Conservation (phyloP, 495 filamentous ascomycete genomes). For the Podospora pseudoanserina region DNA sequence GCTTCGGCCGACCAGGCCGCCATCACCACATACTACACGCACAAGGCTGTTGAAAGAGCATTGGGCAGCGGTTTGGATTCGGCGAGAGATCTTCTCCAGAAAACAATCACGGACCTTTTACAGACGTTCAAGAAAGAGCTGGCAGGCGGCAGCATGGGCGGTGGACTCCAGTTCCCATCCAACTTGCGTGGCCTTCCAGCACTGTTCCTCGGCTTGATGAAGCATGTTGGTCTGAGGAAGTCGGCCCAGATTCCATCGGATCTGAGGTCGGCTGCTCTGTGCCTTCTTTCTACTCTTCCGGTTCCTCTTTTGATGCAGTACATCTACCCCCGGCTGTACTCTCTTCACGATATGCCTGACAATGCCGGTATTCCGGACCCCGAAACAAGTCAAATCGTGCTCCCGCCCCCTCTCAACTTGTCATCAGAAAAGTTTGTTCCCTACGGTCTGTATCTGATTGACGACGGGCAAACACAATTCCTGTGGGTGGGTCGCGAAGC, state of each 20-base stretch:
- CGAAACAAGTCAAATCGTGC: constrained; percentile 77
- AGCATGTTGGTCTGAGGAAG: constrained; percentile 92
- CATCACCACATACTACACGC: constrained; percentile 89
- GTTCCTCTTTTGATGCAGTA: constrained; percentile 92
- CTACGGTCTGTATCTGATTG: constrained; percentile 95
- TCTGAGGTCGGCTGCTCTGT: constrained; percentile 89
- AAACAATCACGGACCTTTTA: constrained; percentile 87
- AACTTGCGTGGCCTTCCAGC: constrained; percentile 86
- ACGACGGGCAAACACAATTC: constrained; percentile 97
- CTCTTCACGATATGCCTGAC: constrained; percentile 97
- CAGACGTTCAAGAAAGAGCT: constrained; percentile 96
- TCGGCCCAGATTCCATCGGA: constrained; percentile 95
- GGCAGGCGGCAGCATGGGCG: constrained; percentile 91
- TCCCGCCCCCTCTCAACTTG: constrained; percentile 82
- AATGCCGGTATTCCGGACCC: constrained; percentile 80
- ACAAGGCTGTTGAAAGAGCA: constrained; percentile 93
- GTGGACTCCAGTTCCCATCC: constrained; percentile 87
- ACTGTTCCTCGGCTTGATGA: constrained; percentile 89
- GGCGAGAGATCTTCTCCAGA: constrained; percentile 82
- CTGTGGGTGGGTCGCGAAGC: constrained; percentile 93
- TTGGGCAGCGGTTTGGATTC: constrained; percentile 83
- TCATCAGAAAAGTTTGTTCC: constrained; percentile 83
- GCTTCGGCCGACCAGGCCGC: constrained; percentile 92
- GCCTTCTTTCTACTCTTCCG: constrained; percentile 86
- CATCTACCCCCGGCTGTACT: constrained; percentile 92